phyloP scores from a whole-genome alignment of 805 yeast genomes.

The Brettanomyces sp. region DNA sequence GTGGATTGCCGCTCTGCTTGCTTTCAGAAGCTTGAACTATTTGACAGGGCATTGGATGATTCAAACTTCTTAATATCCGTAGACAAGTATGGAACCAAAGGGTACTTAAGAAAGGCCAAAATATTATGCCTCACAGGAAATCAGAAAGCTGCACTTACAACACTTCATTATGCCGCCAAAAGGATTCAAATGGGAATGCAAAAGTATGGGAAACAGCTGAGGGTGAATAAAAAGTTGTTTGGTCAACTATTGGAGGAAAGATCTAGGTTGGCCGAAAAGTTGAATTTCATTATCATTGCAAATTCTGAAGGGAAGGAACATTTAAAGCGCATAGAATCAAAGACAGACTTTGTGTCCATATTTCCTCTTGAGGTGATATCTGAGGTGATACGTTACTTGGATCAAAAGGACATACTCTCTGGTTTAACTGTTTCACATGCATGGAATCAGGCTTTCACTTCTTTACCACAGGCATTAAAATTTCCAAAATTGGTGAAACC shows the following conservation, averaged over 20 bases:
- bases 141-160: slow-evolving; percentile 27
- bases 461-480: not conserved
- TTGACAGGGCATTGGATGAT: slow-evolving; percentile 28
- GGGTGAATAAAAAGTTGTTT: slow-evolving; percentile 26
- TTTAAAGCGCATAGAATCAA: not conserved
- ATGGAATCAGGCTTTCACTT: not conserved
- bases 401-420: not conserved
- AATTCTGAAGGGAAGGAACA: not conserved
- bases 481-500: not conserved
- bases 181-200: slow-evolving; percentile 25
- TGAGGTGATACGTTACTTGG: not conserved
- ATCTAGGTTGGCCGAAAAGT: slow-evolving; percentile 3
- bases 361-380: slow-evolving; percentile 17
- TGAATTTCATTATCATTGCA: not conserved
- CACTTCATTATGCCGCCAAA: slow-evolving; percentile 29
- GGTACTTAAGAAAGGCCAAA: slow-evolving; percentile 37
- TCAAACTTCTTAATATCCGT: slow-evolving; percentile 24
- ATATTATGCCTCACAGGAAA: slow-evolving; percentile 19
- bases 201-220: slow-evolving; percentile 16
- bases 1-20: slow-evolving; percentile 43
- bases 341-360: slow-evolving; percentile 12
- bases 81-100: slow-evolving; percentile 41
- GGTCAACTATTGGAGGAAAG: slow-evolving; percentile 15
- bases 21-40: slow-evolving; percentile 29
- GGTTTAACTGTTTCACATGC: not conserved